phyloP scores from a whole-genome alignment of 805 yeast genomes.

The Cyberlindnera xishuangbannaensis region DNA sequence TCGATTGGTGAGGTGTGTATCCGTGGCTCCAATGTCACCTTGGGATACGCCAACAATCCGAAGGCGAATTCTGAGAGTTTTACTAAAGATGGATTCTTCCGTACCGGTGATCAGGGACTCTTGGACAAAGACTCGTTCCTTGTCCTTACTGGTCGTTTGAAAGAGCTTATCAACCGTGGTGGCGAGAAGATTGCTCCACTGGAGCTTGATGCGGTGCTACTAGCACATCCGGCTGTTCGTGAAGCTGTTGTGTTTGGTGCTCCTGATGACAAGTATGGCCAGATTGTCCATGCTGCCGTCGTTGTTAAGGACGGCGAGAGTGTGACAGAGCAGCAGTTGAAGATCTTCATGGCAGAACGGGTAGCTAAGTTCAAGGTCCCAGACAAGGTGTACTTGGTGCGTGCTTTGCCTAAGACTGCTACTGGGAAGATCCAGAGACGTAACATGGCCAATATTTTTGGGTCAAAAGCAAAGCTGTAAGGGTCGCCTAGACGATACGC shows the following conservation, averaged over 20 bases:
- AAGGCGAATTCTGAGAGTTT: slow-evolving; percentile 67
- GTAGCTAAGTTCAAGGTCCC: slow-evolving; percentile 61
- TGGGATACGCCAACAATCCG: slow-evolving; percentile 65
- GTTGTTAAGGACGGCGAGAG: slow-evolving; percentile 41
- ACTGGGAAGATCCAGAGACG: slow-evolving; percentile 75
- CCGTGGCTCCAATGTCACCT: slow-evolving; percentile 62
- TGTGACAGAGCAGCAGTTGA: slow-evolving; percentile 37
- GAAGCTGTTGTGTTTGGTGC: slow-evolving; percentile 73
- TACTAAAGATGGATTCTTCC: slow-evolving; percentile 52
- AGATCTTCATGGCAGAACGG: slow-evolving; percentile 37
- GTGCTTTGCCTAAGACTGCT: slow-evolving; percentile 66
- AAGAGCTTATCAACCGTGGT: slow-evolving; percentile 70
- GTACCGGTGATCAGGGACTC: slow-evolving; percentile 76
- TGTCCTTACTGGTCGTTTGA: slow-evolving; percentile 61
- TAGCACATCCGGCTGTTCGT: slow-evolving; percentile 54
- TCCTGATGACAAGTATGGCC: slow-evolving; percentile 63
- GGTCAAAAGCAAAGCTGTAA: slow-evolving; percentile 28
- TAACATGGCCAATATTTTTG: slow-evolving; percentile 50
- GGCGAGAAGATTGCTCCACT: slow-evolving; percentile 76
- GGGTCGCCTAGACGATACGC: too few relatives aligned
- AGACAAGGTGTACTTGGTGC: slow-evolving; percentile 47
- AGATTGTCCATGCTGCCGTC: slow-evolving; percentile 64
- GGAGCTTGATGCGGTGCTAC: slow-evolving; percentile 57
- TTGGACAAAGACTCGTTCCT: slow-evolving; percentile 54
- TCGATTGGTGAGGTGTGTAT: slow-evolving; percentile 64